Conservation (phyloP, 805 yeast species). For the Lachancea kluyveri region DNA sequence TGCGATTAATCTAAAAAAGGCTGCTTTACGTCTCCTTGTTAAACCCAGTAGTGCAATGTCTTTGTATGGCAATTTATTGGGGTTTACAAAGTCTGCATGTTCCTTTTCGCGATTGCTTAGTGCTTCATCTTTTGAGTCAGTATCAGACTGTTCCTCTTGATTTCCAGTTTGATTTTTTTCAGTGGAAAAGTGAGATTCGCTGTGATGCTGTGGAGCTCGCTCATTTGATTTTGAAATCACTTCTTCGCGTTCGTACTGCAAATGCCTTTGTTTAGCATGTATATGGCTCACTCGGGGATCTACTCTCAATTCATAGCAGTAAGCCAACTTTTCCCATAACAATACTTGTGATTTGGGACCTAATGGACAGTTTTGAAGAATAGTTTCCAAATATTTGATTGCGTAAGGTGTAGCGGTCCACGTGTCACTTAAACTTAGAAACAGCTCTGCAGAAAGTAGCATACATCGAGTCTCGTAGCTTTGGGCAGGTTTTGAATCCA, state of each 20-base stretch:
- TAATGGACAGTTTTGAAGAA: conserved; percentile 39
- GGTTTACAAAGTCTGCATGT: conserved; percentile 27
- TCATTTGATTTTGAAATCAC: too few relatives aligned
- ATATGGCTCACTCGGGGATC: conserved; percentile 33
- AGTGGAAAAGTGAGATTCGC: too few relatives aligned
- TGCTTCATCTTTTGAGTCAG: conserved; percentile 5
- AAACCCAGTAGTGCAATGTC: conserved; percentile 43
- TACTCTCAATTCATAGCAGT: conserved; percentile 42
- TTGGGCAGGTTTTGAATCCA: conserved; percentile 9
- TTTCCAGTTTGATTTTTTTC: conserved; percentile 1
- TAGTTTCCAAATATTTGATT: conserved; percentile 39
- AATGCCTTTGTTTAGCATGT: conserved; percentile 14
- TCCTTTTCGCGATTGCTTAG: conserved; percentile 5
- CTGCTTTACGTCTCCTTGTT: conserved; percentile 64
- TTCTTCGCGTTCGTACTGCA: not conserved
- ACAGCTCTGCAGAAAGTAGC: conserved; percentile 64
- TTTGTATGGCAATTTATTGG: conserved; percentile 29
- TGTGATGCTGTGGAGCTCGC: too few relatives aligned
- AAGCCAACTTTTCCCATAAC: conserved; percentile 47
- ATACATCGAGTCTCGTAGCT: conserved; percentile 67
- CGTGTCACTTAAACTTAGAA: conserved; percentile 38
- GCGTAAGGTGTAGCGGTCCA: conserved; percentile 40
- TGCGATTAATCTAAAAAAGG: conserved; percentile 71
- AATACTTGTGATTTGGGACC: conserved; percentile 44
- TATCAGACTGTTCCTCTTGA: conserved; percentile 6